Evolutionary conservation across 2,329 filamentous ascomycete genomes (phyloP).

Genomic region (Calycina herbarum): DNA sequence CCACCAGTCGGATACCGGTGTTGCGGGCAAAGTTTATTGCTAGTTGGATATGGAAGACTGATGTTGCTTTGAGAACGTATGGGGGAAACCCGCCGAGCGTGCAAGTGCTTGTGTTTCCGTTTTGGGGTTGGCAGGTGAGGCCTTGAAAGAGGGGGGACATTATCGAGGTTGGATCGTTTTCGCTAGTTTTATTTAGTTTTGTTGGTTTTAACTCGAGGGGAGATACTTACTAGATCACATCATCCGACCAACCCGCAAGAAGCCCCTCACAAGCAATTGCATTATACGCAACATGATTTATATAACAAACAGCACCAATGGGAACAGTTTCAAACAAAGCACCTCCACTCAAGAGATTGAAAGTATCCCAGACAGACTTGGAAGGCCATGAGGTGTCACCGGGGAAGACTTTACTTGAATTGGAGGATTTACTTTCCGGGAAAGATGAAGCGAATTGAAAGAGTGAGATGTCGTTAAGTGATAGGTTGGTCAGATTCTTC

Average conservation of each 20-base stretch:
- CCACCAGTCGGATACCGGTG: constrained; percentile 43
- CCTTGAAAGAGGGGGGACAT: constrained; percentile 49
- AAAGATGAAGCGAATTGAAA: neutral
- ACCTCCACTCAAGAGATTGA: constrained; percentile 47
- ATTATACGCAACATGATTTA: constrained; percentile 4
- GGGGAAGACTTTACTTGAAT: constrained; percentile 21
- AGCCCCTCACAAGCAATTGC: constrained; percentile 19
- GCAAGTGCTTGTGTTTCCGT: constrained; percentile 38
- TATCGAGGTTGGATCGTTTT: constrained; percentile 44
- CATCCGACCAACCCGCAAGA: constrained; percentile 35
- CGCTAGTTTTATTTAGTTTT: constrained; percentile 25
- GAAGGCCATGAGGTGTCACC: constrained; percentile 47
- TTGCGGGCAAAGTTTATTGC: constrained; percentile 46
- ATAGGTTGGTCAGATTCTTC: neutral
- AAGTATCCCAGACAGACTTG: constrained; percentile 43
- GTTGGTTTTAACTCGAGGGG: neutral
- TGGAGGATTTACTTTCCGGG: neutral
- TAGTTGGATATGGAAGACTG: constrained; percentile 47
- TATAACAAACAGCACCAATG: constrained; percentile 47
- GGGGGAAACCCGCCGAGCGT: constrained; percentile 30
- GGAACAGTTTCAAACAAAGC: constrained; percentile 46
- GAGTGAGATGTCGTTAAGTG: neutral
- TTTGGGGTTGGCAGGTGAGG: constrained; percentile 39
- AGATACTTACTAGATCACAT: constrained; percentile 39
- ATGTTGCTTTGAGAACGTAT: constrained; percentile 39